Base-by-base conservation (phyloP, 768 basidiomycete species). In the Tricholoma flavovirens region DNA sequence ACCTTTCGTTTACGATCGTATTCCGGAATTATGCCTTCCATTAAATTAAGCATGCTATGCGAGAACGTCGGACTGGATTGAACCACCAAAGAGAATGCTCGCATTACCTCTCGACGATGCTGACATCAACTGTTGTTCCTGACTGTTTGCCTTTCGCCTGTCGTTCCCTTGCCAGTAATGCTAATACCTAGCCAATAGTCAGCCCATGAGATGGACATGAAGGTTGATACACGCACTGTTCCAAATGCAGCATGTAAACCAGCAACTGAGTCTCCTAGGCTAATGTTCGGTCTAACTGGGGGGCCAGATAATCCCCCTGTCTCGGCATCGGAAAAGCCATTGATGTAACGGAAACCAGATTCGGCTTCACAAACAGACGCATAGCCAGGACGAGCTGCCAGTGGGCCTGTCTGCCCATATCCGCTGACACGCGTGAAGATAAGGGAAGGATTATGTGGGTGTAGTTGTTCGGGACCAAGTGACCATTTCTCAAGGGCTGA, bases 391-490 rank as follows among this genome's bases (percentile, higher is more conserved):
- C 84, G 78, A 17, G 80, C 76, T 0, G 83, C 77, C 86, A 86
- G 88, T 19, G 87, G 86, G 1, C 86, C 87, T 0, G 84, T 87
- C 62, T 88, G 87, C 2, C 87, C 86, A 60, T 87, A 88, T 7
- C 87, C 86, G 59, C 84, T 86, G 19, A 88, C 83, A 59, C 94
- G 91, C 6, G 93, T 96, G 66, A 91, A 94, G 63, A 98, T 90
- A 56, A 98, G 79, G 52, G 84, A 86, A 0, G 92, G 88, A 62
- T 96, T 95, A 58, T 84, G 82, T n/a, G 82, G 83, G 19, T 80
- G 81, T 4, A 88, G 65, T 53, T 77, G 75, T 10, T 69, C 69
- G 2, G 85, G 85, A 5, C 83, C 84, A 33, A 88, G 71, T 1
- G 74, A 74, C 85, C 86, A 87, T 69, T 82, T 86, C 63, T 88